Evolutionary conservation across 208 protist genomes (phyloP).

Genomic region (Crithidia mellificae): DNA sequence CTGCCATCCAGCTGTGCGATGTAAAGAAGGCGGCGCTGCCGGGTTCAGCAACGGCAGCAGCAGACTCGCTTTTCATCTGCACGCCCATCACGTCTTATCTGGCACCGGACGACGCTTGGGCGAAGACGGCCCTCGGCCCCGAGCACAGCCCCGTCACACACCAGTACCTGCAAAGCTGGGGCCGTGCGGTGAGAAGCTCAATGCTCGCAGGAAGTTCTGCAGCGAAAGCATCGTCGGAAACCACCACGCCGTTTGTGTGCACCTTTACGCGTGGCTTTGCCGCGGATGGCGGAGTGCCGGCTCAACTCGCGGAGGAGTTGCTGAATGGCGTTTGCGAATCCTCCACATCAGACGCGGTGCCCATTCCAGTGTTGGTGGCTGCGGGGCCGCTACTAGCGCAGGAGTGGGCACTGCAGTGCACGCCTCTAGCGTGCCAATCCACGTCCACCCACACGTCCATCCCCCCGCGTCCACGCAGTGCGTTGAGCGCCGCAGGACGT

Average conservation of each 20-base stretch:
- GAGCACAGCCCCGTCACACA: conserved; percentile 22
- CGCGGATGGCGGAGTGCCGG: conserved; percentile 41
- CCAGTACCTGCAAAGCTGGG: conserved; percentile 27
- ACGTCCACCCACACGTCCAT: conserved; percentile 7
- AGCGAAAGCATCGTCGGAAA: neutral
- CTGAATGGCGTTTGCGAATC: conserved; percentile 14
- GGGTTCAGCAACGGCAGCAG: neutral
- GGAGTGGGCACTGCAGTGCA: conserved; percentile 64
- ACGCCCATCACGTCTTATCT: conserved; percentile 29
- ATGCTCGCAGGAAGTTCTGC: neutral
- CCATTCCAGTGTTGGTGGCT: conserved; percentile 47
- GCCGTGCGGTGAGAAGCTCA: conserved; percentile 1
- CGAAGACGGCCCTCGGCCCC: conserved; percentile 4
- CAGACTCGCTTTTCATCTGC: conserved; percentile 40
- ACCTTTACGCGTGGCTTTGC: conserved; percentile 63
- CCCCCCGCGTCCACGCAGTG: conserved; percentile 17
- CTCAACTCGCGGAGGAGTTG: conserved; percentile 27
- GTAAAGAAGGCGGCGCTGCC: neutral
- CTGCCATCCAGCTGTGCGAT: conserved; percentile 2
- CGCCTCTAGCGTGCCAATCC: neutral
- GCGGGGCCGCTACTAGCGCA: conserved; percentile 64
- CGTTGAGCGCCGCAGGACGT: neutral
- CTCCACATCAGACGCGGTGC: neutral
- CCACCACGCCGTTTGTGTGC: conserved; percentile 22
- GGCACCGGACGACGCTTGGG: conserved; percentile 15